A percentile compares a stretch with the other conserved stretches of the same genome.
Evolutionary conservation across 2,329 filamentous ascomycete species (phyloP).

Genomic region (Penicillium psychrosexuale): DNA sequence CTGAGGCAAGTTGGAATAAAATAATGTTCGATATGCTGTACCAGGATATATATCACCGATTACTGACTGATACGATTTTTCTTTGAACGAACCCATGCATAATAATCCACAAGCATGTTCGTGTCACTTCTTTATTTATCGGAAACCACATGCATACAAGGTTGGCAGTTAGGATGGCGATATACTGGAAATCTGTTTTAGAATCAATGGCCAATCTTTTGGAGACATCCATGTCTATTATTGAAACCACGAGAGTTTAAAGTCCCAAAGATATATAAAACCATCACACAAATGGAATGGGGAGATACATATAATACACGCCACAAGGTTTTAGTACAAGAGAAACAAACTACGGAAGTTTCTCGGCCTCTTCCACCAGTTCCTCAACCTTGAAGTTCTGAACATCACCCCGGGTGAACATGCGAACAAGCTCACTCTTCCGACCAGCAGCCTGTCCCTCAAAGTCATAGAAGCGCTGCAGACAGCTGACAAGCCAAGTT

Average conservation of each 20-base stretch:
- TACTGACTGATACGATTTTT: too few relatives aligned
- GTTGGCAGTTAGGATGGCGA: too few relatives aligned
- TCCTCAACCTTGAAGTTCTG: conserved; percentile 75
- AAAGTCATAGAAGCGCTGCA: conserved; percentile 85
- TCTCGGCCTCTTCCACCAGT: conserved; percentile 85
- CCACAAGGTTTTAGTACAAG: not conserved
- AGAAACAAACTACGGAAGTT: conserved; percentile 30
- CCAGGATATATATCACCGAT: not conserved
- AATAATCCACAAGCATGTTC: not conserved
- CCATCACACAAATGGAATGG: not conserved
- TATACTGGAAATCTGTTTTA: not conserved
- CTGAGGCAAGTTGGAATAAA: not conserved
- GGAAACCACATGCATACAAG: too few relatives aligned
- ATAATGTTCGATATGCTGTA: not conserved
- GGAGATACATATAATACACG: conserved; percentile 7
- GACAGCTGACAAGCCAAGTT: conserved; percentile 84
- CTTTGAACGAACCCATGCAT: not conserved
- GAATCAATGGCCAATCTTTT: not conserved
- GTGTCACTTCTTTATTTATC: not conserved
- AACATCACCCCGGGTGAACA: conserved; percentile 75
- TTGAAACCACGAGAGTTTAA: not conserved
- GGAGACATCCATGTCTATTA: not conserved
- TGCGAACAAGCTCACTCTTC: conserved; percentile 69
- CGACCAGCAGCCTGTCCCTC: conserved; percentile 56
- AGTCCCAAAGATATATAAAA: not conserved